Conservation (phyloP, 2,329 filamentous ascomycete genomes). For the Colletotrichum eleusines region DNA sequence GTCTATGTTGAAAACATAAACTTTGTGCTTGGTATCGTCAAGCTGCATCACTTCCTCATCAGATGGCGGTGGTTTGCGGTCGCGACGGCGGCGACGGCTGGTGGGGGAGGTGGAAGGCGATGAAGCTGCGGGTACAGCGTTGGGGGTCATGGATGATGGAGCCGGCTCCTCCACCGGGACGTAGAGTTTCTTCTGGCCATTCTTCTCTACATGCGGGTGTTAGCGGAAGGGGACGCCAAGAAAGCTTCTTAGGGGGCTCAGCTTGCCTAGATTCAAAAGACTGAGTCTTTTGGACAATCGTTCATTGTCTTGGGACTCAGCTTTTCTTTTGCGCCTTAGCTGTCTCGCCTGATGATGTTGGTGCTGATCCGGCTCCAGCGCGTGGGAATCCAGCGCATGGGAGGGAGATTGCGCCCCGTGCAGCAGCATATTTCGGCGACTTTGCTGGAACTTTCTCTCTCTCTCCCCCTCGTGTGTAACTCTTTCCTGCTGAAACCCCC, state of each 20-base stretch:
- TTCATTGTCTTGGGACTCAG: constrained; percentile 72
- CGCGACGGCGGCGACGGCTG: constrained; percentile 37
- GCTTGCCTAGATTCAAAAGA: constrained; percentile 82
- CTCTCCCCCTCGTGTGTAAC: not conserved
- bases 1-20: constrained; percentile 93
- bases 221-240: constrained; percentile 40
- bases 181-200: constrained; percentile 74
- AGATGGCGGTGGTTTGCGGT: constrained; percentile 32
- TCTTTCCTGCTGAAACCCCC: constrained; percentile 11
- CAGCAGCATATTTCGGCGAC: constrained; percentile 49
- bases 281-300: constrained; percentile 88
- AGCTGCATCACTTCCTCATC: constrained; percentile 79
- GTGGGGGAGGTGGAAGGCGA: constrained; percentile 41
- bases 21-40: constrained; percentile 86
- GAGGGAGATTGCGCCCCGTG: constrained; percentile 51
- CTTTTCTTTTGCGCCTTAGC: constrained; percentile 68
- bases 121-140: constrained; percentile 43
- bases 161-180: constrained; percentile 69
- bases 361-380: constrained; percentile 40
- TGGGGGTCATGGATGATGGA: constrained; percentile 40
- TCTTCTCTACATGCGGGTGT: constrained; percentile 62
- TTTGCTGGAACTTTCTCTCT: constrained; percentile 30
- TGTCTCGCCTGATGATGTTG: constrained; percentile 41
- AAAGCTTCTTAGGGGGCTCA: constrained; percentile 21
- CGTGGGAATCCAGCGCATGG: constrained; percentile 40